Conservation (phyloP, 176 grass and related monocot genomes). For the Juncus effusus region DNA sequence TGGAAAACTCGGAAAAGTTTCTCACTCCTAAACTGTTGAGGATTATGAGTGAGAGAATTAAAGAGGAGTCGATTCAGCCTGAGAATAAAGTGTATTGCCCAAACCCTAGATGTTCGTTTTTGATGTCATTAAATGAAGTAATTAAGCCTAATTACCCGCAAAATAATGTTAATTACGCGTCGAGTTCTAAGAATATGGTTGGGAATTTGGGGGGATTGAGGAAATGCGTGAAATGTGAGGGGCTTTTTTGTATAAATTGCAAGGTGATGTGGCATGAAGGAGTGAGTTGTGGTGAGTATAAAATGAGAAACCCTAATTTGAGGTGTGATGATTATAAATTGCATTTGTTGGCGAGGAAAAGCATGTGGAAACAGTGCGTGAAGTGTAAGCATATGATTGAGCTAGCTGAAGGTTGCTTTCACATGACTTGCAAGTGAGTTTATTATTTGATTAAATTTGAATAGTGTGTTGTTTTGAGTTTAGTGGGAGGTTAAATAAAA, state of each 20-base stretch:
- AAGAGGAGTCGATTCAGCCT: constrained; percentile 57
- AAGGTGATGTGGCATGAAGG: constrained; percentile 72
- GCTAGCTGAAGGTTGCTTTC: constrained; percentile 52
- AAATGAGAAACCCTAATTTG: constrained; percentile 32
- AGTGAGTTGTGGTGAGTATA: constrained; percentile 49
- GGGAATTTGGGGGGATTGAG: constrained; percentile 43
- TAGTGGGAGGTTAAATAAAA: no score
- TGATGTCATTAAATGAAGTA: constrained; percentile 58
- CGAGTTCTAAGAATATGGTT: constrained; percentile 36
- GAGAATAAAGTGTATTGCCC: constrained; percentile 73
- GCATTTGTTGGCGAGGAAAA: constrained; percentile 47
- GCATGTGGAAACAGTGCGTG: constrained; percentile 55
- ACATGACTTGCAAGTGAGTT: constrained; percentile 72
- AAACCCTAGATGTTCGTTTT: constrained; percentile 55
- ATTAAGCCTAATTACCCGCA: constrained; percentile 5
- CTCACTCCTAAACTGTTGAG: constrained; percentile 36
- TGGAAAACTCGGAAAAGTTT: constrained; percentile 52
- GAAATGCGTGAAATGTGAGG: constrained; percentile 50
- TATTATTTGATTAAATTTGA: no score
- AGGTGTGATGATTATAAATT: constrained; percentile 45
- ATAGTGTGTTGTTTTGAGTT: no score
- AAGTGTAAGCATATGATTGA: constrained; percentile 89
- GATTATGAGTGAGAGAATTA: constrained; percentile 57
- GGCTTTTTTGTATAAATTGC: constrained; percentile 64
- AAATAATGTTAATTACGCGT: constrained; percentile 27